Conservation (phyloP, 1,139 yeast genomes). For the Candida sp. region DNA sequence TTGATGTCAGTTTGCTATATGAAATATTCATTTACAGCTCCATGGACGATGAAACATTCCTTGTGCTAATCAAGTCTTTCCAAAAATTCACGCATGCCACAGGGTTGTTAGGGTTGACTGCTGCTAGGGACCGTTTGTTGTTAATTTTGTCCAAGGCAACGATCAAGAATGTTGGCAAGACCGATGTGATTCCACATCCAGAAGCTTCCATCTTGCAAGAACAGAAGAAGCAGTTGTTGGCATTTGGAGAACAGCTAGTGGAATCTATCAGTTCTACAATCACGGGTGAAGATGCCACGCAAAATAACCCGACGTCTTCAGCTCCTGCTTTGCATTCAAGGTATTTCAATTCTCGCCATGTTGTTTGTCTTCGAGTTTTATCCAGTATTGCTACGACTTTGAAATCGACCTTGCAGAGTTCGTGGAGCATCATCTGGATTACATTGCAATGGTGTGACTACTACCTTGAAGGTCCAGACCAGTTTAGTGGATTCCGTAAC, state of each 20-base stretch:
- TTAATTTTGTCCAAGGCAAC: conserved; percentile 60
- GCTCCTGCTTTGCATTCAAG: conserved; percentile 29
- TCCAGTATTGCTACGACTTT: conserved; percentile 77
- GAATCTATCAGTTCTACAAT: conserved; percentile 39
- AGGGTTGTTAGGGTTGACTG: conserved; percentile 66
- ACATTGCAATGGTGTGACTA: conserved; percentile 80
- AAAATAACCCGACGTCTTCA: not conserved
- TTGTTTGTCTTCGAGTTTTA: conserved; percentile 79
- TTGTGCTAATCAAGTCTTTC: conserved; percentile 65
- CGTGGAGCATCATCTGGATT: conserved; percentile 73
- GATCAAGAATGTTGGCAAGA: conserved; percentile 40
- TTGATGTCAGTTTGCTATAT: conserved; percentile 50
- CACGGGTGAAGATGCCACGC: conserved; percentile 36
- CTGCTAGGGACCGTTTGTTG: conserved; percentile 65
- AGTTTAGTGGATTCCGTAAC: conserved; percentile 27
- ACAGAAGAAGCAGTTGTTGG: conserved; percentile 39
- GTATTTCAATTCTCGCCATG: conserved; percentile 62
- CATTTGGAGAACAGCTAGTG: conserved; percentile 66
- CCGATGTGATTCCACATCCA: conserved; percentile 9
- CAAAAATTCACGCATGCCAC: conserved; percentile 85
- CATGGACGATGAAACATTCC: conserved; percentile 70
- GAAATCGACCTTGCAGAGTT: conserved; percentile 67
- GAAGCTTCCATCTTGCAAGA: conserved; percentile 17
- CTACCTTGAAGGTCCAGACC: conserved; percentile 65
- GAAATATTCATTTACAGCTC: conserved; percentile 62